Base-by-base conservation (phyloP, 192 early-diverging fungal genomes). In the Dissophora ornata region DNA sequence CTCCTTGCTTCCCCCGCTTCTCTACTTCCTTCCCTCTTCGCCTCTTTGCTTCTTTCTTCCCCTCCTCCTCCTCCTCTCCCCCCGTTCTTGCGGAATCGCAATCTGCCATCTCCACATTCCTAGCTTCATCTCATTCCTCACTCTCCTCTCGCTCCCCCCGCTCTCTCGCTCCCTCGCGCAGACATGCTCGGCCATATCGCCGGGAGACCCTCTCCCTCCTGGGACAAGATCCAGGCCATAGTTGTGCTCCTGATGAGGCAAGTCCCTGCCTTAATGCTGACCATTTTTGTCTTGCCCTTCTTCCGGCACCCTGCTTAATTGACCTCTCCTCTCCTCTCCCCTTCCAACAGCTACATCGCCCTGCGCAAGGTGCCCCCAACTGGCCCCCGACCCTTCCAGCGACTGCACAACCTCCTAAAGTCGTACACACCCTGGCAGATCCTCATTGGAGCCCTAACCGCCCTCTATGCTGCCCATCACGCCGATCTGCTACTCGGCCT, bases 121-220 rank as follows among this genome's bases (percentile, higher is more conserved):
- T 32, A n/a, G 18, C 30, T 58, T 7, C 4, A 55, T 13, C 16
- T 16, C 12, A 22, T 34, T 41, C 0, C 29, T 26, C 57, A 19
- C 52, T 69, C 21, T 48, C 30, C 46, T 58, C 26, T 41, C 19
- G 34, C 24, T 38, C 32, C 33, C 10, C 51, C 34, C 25, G 4
- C 19, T 26, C 32, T 45, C 32, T 18, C 57, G 18, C 22, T 47
- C 30, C 21, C 33, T 38, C 45, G 13, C 41, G 6, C 54, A 4
- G 4, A 25, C 26, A 98, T 98, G 95, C 81, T 98, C 29, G 97
- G 97, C 69, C 95, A 98, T 74, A 83, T 95, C 11, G 82, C 94
- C 22, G 97, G 97, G 7, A 92, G 90, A 55, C 97, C 97, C 18
- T 96, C 95, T 22, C 84, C 94, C 11, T 92, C 89, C 52, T 90